These are phyloP conservation scores for Alternaria incomplexa DNA, from an alignment of 2,329 filamentous ascomycete species.

Conservation along the genomic window DNA sequence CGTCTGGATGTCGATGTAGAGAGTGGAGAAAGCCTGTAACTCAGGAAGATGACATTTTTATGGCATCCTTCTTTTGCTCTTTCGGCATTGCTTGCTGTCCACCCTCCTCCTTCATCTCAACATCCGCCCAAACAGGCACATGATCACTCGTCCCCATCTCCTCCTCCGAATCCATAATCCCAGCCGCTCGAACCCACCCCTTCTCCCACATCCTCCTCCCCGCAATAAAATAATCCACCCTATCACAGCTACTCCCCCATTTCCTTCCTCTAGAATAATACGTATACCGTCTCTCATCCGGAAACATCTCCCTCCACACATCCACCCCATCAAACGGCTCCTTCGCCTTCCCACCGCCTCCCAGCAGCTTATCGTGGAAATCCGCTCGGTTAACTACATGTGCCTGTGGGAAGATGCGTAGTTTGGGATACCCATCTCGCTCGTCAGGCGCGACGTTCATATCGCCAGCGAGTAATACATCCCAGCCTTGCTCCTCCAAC, in stretches of 20 bases:
- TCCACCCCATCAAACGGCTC: conserved; percentile 49
- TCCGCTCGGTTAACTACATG: conserved; percentile 60
- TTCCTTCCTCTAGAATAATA: conserved; percentile 54
- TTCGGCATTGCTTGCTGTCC: too few species aligned
- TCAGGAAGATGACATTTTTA: neutral
- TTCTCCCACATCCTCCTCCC: conserved; percentile 51
- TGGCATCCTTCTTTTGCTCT: neutral
- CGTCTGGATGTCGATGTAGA: neutral
- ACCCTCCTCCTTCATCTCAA: conserved; percentile 7
- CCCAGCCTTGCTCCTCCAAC: conserved; percentile 51
- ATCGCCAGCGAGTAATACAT: conserved; percentile 59
- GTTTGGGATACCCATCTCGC: conserved; percentile 56
- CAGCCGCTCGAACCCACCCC: conserved; percentile 44
- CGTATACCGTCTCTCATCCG: conserved; percentile 54
- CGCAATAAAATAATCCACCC: conserved; percentile 60
- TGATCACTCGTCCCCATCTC: conserved; percentile 62
- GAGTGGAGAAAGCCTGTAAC: neutral
- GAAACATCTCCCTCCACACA: conserved; percentile 56
- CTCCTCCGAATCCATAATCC: conserved; percentile 50
- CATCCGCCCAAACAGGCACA: conserved; percentile 57
- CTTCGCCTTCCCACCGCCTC: conserved; percentile 4
- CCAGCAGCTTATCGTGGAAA: conserved; percentile 59
- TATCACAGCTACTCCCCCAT: conserved; percentile 61
- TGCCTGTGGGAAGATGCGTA: conserved; percentile 54
- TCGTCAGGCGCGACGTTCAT: conserved; percentile 57